Conservation (phyloP, 352 stramenopile genomes). For the Ophiocytium majus region DNA sequence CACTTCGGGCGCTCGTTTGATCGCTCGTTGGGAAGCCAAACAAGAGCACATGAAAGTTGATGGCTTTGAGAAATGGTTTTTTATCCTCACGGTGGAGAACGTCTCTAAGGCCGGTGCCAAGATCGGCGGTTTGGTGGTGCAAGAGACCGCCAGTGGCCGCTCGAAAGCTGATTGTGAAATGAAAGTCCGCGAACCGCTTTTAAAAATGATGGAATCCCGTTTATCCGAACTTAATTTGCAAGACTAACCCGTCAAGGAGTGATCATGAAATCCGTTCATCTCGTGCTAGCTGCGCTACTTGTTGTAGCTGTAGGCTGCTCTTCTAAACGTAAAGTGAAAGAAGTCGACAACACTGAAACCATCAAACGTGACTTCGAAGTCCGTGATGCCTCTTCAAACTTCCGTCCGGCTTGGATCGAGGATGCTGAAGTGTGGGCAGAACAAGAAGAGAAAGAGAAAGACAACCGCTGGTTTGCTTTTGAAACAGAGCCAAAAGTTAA, state of each 20-base stretch:
- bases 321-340: background rate
- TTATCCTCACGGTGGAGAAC: background rate
- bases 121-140: background rate
- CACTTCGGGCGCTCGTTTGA: background rate
- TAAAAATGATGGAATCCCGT: background rate
- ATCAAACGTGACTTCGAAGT: slow-evolving; percentile 1
- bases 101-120: background rate
- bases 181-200: background rate
- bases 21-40: background rate
- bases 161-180: background rate
- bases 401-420: background rate
- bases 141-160: background rate
- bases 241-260: background rate
- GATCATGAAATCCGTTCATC: background rate
- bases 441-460: background rate
- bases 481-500: slow-evolving; percentile 16
- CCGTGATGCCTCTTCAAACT: slow-evolving; percentile 1
- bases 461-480: background rate
- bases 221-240: slow-evolving; percentile 11
- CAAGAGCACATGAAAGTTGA: background rate
- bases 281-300: background rate
- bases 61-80: background rate
- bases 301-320: slow-evolving; percentile 3
- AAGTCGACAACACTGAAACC: background rate
- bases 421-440: slow-evolving; percentile 2